Percentiles rank a stretch among this genome's conserved stretches.
These are phyloP conservation scores for Verticillium albo-atrum DNA, from an alignment of 2,329 filamentous ascomycete species.

Conservation along the genomic window DNA sequence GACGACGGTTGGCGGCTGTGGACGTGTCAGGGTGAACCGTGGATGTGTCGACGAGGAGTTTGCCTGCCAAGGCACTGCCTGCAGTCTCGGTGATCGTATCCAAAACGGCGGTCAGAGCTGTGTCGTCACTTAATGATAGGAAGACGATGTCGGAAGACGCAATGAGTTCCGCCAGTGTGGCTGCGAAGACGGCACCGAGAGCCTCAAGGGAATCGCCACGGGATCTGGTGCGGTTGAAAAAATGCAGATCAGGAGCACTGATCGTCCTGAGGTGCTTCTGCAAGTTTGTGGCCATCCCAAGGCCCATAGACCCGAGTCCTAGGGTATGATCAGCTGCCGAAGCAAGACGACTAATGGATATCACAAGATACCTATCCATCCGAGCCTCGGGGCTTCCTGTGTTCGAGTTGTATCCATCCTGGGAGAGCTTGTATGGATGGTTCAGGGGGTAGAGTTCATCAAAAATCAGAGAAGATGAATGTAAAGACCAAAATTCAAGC, in stretches of 20 bases:
- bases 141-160: constrained; percentile 28
- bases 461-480: too few relatives aligned
- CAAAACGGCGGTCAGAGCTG: constrained; percentile 28
- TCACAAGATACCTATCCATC: constrained; percentile 7
- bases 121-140: constrained; percentile 38
- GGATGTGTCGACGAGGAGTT: constrained; percentile 43
- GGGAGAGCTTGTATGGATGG: constrained; percentile 2
- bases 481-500: too few relatives aligned
- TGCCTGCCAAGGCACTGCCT: constrained; percentile 22
- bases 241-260: constrained; percentile 24
- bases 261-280: constrained; percentile 31
- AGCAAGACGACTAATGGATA: too few relatives aligned
- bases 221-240: constrained; percentile 42
- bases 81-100: constrained; percentile 20
- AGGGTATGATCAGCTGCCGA: neutral
- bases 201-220: constrained; percentile 28
- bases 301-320: constrained; percentile 48
- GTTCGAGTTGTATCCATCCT: neutral
- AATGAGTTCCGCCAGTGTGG: constrained; percentile 18
- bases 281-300: constrained; percentile 43
- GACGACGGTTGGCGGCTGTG: constrained; percentile 15
- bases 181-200: constrained; percentile 19
- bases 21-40: constrained; percentile 44
- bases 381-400: constrained; percentile 1
- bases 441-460: too few relatives aligned